Evolutionary conservation across 176 grass and related monocot species (phyloP).

Genomic region (Neostapfia colusana): DNA sequence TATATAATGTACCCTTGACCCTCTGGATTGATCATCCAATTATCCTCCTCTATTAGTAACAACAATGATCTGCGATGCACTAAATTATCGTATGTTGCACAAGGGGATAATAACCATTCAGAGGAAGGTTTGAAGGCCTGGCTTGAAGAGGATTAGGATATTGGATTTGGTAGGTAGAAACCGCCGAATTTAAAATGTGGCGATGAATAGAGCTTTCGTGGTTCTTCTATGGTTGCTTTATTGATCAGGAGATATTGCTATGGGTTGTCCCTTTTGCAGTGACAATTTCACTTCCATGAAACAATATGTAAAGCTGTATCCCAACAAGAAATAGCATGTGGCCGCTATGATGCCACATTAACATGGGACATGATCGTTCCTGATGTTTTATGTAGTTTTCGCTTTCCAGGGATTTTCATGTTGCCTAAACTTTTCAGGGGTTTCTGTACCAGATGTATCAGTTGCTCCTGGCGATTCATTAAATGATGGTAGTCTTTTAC

Average conservation of each 20-base stretch:
- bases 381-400: neutral
- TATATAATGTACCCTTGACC: no score
- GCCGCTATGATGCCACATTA: neutral
- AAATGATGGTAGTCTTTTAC: slow-evolving; percentile 46
- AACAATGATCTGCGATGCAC: neutral
- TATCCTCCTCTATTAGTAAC: no score
- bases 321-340: neutral
- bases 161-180: neutral
- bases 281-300: neutral
- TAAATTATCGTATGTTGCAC: neutral
- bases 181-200: neutral
- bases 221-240: neutral
- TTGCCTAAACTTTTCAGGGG: slow-evolving; percentile 16
- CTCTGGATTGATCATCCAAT: no score
- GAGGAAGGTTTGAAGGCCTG: neutral
- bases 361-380: neutral
- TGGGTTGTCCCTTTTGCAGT: slow-evolving; percentile 1
- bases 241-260: neutral
- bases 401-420: slow-evolving; percentile 23
- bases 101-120: neutral
- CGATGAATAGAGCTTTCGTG: neutral
- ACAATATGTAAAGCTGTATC: neutral
- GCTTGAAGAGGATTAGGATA: neutral
- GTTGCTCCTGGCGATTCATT: slow-evolving; percentile 44
- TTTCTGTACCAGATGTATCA: slow-evolving; percentile 42